Base-by-base conservation (phyloP, 177 flowering plant genomes). In the Vitis hybrid region DNA sequence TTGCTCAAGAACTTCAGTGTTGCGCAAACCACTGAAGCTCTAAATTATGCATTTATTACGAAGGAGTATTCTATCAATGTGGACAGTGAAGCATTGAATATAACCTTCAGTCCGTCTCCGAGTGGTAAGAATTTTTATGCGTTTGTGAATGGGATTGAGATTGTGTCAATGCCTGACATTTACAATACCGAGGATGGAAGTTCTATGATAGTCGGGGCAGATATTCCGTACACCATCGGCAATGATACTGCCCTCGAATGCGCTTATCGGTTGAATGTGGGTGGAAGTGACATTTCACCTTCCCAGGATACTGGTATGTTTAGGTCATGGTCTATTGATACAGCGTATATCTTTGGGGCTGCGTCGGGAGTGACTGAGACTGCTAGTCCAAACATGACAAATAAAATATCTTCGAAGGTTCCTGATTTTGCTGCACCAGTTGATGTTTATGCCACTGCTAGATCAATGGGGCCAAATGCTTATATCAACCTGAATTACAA, bases 141-240 rank as follows among this genome's bases (percentile, higher is more conserved):
- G 0, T 93, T 90, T 75, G 89, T 93, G 8, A 93, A 93, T 76
- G 99, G 99, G 73, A 91, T 95, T 75, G 97, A 95, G 83, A 75
- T 93, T 56, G 78, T 92, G 14, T 90, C 99, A 0, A 86, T 87
- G 84, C 97, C 98, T 8, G 90, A 93, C 62, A 78, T 95, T 9
- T 95, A 91, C 69, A 78, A 68, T 62, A 69, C 78, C 45, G 70
- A 55, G 5, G 78, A 76, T 64, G 85, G 81, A 16, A 61, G 61
- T 19, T 60, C 67, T 18, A 11, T 48, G 53, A 57, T 88, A 45
- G 84, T 92, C 53, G 96, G 90, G 12, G 75, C 55, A 51, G 2
- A 22, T 1, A 14, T 64, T 39, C 19, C 78, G 0, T 76, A 68
- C 75, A 2, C 1, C n/a, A 77, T 90, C 26, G 91, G 73, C 39